Percentiles rank a stretch among this genome's conserved stretches.
Conservation (phyloP, 768 basidiomycete species). For the Pleurotus eryngii region DNA sequence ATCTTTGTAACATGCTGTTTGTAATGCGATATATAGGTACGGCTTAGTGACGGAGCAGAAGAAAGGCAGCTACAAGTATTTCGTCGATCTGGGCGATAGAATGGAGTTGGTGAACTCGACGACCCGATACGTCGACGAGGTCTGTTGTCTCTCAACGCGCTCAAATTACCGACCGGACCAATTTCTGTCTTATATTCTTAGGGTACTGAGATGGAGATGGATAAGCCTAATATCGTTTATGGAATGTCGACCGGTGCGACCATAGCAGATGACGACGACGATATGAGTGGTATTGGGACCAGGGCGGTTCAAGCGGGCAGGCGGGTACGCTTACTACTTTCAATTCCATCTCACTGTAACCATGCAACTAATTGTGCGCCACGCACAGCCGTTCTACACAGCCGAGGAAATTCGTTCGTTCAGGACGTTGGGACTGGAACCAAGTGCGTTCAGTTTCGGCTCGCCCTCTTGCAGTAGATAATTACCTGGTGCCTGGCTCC, state of each 20-base stretch:
- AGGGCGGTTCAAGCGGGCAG: constrained; percentile 48
- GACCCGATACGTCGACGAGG: constrained; percentile 78
- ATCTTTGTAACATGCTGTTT: background rate
- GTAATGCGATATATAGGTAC: constrained; percentile 50
- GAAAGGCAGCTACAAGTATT: constrained; percentile 80
- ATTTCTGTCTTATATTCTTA: constrained; percentile 11
- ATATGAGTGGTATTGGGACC: constrained; percentile 32
- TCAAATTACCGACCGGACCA: no score
- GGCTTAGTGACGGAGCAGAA: constrained; percentile 85
- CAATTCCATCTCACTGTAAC: background rate
- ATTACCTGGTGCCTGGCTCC: background rate
- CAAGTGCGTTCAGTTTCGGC: constrained; percentile 43
- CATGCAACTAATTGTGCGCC: background rate
- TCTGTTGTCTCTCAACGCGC: constrained; percentile 20
- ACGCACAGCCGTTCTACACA: constrained; percentile 71
- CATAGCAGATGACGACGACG: constrained; percentile 31
- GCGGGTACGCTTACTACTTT: constrained; percentile 39
- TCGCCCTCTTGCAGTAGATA: background rate
- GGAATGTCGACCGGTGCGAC: constrained; percentile 37
- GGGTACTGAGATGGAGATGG: constrained; percentile 45
- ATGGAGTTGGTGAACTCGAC: constrained; percentile 73
- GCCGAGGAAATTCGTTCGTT: constrained; percentile 81
- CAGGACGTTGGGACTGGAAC: constrained; percentile 75
- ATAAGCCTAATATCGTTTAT: constrained; percentile 42
- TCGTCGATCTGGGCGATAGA: constrained; percentile 71